Percentiles rank a stretch among this genome's conserved stretches.
These are phyloP conservation scores for Coelastrella sp. DNA, from an alignment of 139 green algal genomes.

Conservation along the genomic window DNA sequence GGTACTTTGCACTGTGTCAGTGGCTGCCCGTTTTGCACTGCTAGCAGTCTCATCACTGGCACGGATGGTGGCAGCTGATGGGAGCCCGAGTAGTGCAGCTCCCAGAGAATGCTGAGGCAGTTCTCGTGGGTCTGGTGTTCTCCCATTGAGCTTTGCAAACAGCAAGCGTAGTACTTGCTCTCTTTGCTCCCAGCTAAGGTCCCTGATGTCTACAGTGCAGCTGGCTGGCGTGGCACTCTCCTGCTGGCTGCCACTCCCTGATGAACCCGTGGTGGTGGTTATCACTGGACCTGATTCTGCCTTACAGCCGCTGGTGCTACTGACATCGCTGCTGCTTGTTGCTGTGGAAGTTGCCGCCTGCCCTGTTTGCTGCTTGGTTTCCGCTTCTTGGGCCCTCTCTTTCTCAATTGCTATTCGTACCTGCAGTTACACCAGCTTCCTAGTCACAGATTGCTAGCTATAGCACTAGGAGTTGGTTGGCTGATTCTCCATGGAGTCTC, in stretches of 20 bases:
- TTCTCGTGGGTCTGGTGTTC: background rate
- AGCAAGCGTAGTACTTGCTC: slow-evolving; percentile 88
- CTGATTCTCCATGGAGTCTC: too few species aligned
- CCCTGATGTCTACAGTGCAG: slow-evolving; percentile 70
- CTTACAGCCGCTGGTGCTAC: too few species aligned
- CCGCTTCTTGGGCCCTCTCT: slow-evolving; percentile 39
- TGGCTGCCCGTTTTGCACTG: too few species aligned
- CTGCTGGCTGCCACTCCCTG: background rate
- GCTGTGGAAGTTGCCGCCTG: background rate
- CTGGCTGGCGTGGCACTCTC: background rate
- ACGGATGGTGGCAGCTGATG: too few species aligned
- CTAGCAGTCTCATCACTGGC: too few species aligned
- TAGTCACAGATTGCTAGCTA: background rate
- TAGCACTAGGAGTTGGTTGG: background rate
- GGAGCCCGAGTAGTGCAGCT: too few species aligned
- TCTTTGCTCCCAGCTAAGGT: slow-evolving; percentile 86
- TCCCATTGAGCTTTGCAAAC: background rate
- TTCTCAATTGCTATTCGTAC: slow-evolving; percentile 56
- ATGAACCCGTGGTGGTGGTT: background rate
- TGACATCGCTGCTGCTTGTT: background rate
- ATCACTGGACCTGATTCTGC: too few species aligned
- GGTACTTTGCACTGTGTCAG: too few species aligned
- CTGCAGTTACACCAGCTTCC: background rate
- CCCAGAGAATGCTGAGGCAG: background rate
- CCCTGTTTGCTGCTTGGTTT: background rate